A percentile compares a stretch with the other conserved stretches of the same genome.
Conservation (phyloP, 2,329 filamentous ascomycete species). For the Monosporascus sp. region DNA sequence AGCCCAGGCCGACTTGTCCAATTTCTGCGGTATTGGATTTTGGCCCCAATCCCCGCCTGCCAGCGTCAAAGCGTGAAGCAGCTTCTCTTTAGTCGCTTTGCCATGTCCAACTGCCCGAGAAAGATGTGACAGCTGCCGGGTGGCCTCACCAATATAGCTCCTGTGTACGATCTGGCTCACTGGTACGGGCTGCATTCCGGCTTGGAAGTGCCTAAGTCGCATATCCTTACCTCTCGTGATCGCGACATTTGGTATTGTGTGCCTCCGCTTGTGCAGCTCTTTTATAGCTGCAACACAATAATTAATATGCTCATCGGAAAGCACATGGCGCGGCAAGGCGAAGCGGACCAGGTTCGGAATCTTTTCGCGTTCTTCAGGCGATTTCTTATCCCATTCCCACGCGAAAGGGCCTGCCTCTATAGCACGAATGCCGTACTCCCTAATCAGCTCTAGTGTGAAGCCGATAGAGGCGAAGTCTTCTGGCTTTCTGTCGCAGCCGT, state of each 20-base stretch:
- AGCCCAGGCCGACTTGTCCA: slow-evolving; percentile 3
- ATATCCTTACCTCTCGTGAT: slow-evolving; percentile 15
- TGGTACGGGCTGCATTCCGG: slow-evolving; percentile 12
- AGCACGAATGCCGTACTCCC: slow-evolving; percentile 12
- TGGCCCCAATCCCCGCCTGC: slow-evolving; percentile 6
- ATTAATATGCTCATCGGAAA: slow-evolving; percentile 14
- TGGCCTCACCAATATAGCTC: slow-evolving; percentile 10
- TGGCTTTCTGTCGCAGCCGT: slow-evolving; percentile 10
- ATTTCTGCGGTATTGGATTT: background rate
- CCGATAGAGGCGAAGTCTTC: slow-evolving; percentile 13
- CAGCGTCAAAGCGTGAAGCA: slow-evolving; percentile 4
- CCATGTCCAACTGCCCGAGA: slow-evolving; percentile 8
- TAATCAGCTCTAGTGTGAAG: slow-evolving; percentile 13
- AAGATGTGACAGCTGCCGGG: slow-evolving; percentile 7
- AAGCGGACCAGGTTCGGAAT: slow-evolving; percentile 16
- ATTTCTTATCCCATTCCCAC: slow-evolving; percentile 17
- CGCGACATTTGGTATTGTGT: slow-evolving; percentile 12
- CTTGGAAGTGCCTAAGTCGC: slow-evolving; percentile 13
- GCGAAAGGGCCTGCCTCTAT: slow-evolving; percentile 12
- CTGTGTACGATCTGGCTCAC: background rate
- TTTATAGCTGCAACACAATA: slow-evolving; percentile 14
- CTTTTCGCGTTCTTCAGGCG: slow-evolving; percentile 4
- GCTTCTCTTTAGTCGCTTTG: background rate
- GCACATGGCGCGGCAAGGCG: slow-evolving; percentile 14
- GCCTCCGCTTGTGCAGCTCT: slow-evolving; percentile 10